Conservation (phyloP, 2,329 filamentous ascomycete genomes). For the Tolypocladium endophyticum region DNA sequence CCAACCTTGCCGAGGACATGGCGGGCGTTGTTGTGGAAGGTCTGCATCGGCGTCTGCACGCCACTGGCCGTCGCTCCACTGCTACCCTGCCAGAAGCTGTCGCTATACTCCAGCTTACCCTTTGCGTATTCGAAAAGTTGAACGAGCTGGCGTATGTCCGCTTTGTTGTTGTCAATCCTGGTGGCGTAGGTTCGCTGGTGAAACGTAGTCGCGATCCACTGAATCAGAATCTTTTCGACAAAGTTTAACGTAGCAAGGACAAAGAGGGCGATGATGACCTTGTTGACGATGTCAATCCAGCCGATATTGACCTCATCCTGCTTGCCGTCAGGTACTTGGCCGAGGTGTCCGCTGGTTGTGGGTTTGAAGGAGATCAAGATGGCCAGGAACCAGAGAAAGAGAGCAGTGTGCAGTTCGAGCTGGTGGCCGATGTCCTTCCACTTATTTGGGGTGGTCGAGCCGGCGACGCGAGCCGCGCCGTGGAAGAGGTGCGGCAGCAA, state of each 20-base stretch:
- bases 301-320: slow-evolving; percentile 36
- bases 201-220: slow-evolving; percentile 89
- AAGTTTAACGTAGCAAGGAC: slow-evolving; percentile 73
- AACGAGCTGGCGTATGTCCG: slow-evolving; percentile 59
- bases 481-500: slow-evolving; percentile 37
- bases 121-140: slow-evolving; percentile 61
- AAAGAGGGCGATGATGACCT: slow-evolving; percentile 78
- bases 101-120: slow-evolving; percentile 50
- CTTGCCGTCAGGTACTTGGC: slow-evolving; percentile 15
- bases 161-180: slow-evolving; percentile 85
- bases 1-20: slow-evolving; percentile 71
- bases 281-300: slow-evolving; percentile 76
- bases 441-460: slow-evolving; percentile 80
- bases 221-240: slow-evolving; percentile 85
- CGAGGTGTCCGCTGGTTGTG: slow-evolving; percentile 56
- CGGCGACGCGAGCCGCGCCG: slow-evolving; percentile 56
- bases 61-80: slow-evolving; percentile 40
- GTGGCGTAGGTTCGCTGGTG: slow-evolving; percentile 85
- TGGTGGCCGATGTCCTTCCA: slow-evolving; percentile 84
- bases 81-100: slow-evolving; percentile 36
- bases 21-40: slow-evolving; percentile 65
- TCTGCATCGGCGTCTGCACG: slow-evolving; percentile 60
- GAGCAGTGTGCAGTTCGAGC: slow-evolving; percentile 71
- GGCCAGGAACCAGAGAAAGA: slow-evolving; percentile 89
- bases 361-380: slow-evolving; percentile 79